Evolutionary conservation across 2,329 filamentous ascomycete genomes (phyloP).

Genomic region (Alternaria dauci): DNA sequence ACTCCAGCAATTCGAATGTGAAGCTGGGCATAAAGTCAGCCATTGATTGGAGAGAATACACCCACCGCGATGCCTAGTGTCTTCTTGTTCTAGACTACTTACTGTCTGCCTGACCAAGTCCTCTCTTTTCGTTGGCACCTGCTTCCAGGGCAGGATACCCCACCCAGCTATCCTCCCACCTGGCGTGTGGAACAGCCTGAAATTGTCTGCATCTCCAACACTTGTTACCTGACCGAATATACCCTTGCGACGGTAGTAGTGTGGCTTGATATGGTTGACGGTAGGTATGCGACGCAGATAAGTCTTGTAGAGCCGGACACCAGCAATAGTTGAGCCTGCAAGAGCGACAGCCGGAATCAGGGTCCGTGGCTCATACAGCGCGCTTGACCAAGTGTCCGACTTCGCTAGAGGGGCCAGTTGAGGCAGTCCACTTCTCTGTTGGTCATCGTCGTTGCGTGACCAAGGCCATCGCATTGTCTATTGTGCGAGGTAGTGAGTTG

Average conservation of each 20-base stretch:
- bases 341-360: conserved; percentile 64
- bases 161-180: conserved; percentile 88
- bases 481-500: conserved; percentile 32
- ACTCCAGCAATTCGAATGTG: conserved; percentile 88
- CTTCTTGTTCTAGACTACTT: conserved; percentile 29
- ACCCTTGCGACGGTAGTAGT: conserved; percentile 76
- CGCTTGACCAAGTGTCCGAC: conserved; percentile 60
- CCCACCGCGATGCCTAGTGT: neutral
- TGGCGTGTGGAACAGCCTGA: conserved; percentile 92
- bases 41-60: neutral
- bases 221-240: conserved; percentile 88
- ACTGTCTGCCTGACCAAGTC: conserved; percentile 81
- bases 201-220: conserved; percentile 96
- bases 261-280: conserved; percentile 75
- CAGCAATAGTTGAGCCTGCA: conserved; percentile 63
- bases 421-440: conserved; percentile 38
- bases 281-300: conserved; percentile 87
- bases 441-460: conserved; percentile 46
- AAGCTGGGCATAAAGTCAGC: conserved; percentile 64
- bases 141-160: conserved; percentile 83
- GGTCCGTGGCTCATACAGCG: conserved; percentile 64
- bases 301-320: conserved; percentile 68
- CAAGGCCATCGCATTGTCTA: conserved; percentile 55
- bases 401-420: conserved; percentile 42
- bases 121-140: conserved; percentile 72